Percentiles rank a stretch among this genome's conserved stretches.
phyloP scores from a whole-genome alignment of 2,329 filamentous ascomycete genomes.

The Orbilia quercus region DNA sequence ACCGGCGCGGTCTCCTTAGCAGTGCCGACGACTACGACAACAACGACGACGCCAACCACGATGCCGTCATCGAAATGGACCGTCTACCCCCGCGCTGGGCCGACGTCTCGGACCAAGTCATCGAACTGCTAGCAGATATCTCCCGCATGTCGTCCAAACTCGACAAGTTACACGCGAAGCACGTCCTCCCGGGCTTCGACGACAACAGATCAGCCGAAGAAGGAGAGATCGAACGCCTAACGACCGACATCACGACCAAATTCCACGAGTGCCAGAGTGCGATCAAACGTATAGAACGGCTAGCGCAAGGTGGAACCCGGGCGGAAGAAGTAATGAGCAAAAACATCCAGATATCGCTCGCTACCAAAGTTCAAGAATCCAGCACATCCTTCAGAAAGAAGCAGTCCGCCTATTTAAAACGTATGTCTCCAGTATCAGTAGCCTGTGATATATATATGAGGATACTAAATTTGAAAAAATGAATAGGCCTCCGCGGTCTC shows the following conservation, averaged over 20 bases:
- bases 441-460: not conserved
- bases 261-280: constrained; percentile 92
- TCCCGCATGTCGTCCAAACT: constrained; percentile 84
- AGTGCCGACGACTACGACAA: constrained; percentile 75
- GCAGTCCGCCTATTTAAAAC: constrained; percentile 94
- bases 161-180: constrained; percentile 94
- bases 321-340: constrained; percentile 95
- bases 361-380: constrained; percentile 86
- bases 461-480: constrained; percentile 18
- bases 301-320: constrained; percentile 78
- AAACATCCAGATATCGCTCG: constrained; percentile 93
- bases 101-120: constrained; percentile 92
- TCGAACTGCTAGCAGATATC: constrained; percentile 81
- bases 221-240: constrained; percentile 86
- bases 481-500: constrained; percentile 77
- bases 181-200: constrained; percentile 94
- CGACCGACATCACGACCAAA: constrained; percentile 85
- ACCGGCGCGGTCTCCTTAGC: constrained; percentile 85
- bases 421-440: constrained; percentile 66
- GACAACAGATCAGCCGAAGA: constrained; percentile 90
- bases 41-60: constrained; percentile 70
- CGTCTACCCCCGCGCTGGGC: constrained; percentile 93
- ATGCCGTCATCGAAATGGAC: constrained; percentile 96
- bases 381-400: constrained; percentile 96
- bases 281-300: constrained; percentile 86